Base-by-base conservation (phyloP, 208 protist species). In the Leishmania turanica region DNA sequence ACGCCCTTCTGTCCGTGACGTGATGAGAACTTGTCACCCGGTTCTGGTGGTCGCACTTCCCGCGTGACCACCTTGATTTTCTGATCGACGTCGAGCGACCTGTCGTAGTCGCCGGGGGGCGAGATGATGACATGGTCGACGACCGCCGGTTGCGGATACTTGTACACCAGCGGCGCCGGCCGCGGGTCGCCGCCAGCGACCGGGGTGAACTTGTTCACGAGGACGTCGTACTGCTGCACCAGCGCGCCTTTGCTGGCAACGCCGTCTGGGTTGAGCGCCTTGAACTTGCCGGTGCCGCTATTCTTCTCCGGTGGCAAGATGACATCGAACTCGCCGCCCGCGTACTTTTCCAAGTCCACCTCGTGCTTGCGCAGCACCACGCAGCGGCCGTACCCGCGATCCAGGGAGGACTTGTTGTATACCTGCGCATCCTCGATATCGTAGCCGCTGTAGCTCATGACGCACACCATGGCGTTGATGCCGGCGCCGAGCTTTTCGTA, bases 391-490 rank as follows among this genome's bases (percentile, higher is more conserved):
- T 99, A 99, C 40, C 99, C 99, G 56, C 99, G 91, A 82, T 99
- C 99, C 53, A 99, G 88, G 17, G 92, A 85, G 42, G 91, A 79
- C 37, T 99, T 95, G 87, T 99, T 99, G 77, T 99, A 95, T 58
- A 99, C 97, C 21, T 99, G 84, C 34, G 99, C 99, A 94, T 99
- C 99, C 91, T 99, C 99, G 83, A 99, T 99, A 92, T 99, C 99
- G 91, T 99, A 99, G 1, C 99, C 99, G 49, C 99, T 99, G 88
- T 99, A 99, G 65, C 91, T 98, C 98, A 99, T 99, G 45, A 99
- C 99, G 40, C 99, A 99, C 34, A 99, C 98, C 83, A 99, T 99
- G 24, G 99, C 99, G 91, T 99, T 99, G 62, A 99, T 99, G 31
- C 99, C 99, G 7, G 99, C 99, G n/a, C 99, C 99, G 9, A 99